phyloP scores from a whole-genome alignment of 495 filamentous ascomycete species.

The Chaetomidium leptoderma region DNA sequence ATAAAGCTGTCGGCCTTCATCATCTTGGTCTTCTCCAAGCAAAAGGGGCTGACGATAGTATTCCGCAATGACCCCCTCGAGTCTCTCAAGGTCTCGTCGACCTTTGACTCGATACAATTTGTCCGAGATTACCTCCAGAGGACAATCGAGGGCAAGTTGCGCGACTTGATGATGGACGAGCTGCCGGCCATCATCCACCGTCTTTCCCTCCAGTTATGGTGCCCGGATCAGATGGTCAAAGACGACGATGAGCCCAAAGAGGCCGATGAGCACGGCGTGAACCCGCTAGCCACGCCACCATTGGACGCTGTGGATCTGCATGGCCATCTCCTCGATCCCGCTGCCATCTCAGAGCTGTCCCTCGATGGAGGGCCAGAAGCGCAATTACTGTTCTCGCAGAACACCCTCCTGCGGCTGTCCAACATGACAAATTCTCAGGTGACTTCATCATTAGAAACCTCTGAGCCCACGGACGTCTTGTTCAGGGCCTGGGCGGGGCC shows the following conservation, averaged over 20 bases:
- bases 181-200: constrained; percentile 93
- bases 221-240: constrained; percentile 70
- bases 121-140: constrained; percentile 95
- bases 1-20: constrained; percentile 97
- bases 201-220: constrained; percentile 84
- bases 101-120: constrained; percentile 97
- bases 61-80: constrained; percentile 98
- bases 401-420: constrained; percentile 74
- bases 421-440: constrained; percentile 76
- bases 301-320: constrained; percentile 70
- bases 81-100: constrained; percentile 95
- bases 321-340: constrained; percentile 69
- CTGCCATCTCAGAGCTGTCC: constrained; percentile 68
- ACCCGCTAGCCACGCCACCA: constrained; percentile 76
- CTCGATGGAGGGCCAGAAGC: constrained; percentile 70
- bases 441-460: constrained; percentile 83
- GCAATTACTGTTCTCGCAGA: constrained; percentile 83
- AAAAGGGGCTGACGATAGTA: constrained; percentile 92
- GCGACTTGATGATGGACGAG: constrained; percentile 94
- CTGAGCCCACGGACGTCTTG: constrained; percentile 73
- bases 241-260: constrained; percentile 49
- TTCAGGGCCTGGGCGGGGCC: constrained; percentile 87
- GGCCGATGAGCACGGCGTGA: constrained; percentile 53
- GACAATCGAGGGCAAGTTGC: constrained; percentile 91
- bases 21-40: constrained; percentile 92